These are phyloP conservation scores for Adenanthera pavonina DNA, from an alignment of 306 rosid species.

Conservation along the genomic window DNA sequence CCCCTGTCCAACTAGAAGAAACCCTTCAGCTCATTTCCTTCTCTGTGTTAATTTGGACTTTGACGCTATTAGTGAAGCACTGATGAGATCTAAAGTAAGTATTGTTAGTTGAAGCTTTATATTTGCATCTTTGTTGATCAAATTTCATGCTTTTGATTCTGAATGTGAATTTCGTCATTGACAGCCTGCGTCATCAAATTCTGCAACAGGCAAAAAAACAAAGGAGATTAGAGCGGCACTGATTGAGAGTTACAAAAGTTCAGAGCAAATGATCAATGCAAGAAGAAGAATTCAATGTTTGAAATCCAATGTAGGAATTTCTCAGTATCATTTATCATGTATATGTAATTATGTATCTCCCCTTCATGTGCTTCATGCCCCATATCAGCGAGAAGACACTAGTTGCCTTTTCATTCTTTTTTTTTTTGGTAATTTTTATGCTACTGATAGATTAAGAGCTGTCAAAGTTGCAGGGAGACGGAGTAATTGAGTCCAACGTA, in stretches of 20 bases:
- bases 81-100: constrained; percentile 52
- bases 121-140: constrained; percentile 35
- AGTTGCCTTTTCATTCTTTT: background rate
- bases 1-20: constrained; percentile 15
- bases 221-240: constrained; percentile 68
- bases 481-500: constrained; percentile 36
- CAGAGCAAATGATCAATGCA: constrained; percentile 52
- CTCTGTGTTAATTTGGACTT: constrained; percentile 63
- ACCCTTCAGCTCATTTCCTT: constrained; percentile 21
- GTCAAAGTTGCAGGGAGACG: constrained; percentile 50
- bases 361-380: background rate
- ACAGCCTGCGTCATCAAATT: constrained; percentile 55
- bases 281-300: constrained; percentile 59
- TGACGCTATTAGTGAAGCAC: constrained; percentile 53
- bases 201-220: constrained; percentile 50
- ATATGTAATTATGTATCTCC: background rate
- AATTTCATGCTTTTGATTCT: background rate
- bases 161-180: constrained; percentile 18
- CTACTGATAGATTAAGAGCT: background rate
- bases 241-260: constrained; percentile 58
- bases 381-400: background rate
- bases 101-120: constrained; percentile 35
- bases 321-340: background rate
- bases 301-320: constrained; percentile 55
- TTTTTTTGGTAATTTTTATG: background rate